Evolutionary conservation across 306 rosid species (phyloP), one percentile per base, ranked within the genome.

Genomic region (Canavalia gladiata): DNA sequence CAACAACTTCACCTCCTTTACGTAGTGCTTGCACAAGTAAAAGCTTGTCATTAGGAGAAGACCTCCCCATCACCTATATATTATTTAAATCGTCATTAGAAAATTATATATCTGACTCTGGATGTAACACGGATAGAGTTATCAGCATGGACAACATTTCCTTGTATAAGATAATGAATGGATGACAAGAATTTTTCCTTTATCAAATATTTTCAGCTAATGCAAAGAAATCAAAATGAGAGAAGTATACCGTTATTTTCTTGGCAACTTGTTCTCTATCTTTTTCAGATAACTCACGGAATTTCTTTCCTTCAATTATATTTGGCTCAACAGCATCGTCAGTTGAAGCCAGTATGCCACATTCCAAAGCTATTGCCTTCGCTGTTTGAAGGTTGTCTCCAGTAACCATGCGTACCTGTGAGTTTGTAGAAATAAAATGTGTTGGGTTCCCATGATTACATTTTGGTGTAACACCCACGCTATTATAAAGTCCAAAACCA

Each of bases 41-140:
- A 76, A 95, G 90, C 92, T 95, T 95, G 90, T 95, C 99, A 86
- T 91, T 95, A 46, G 99, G 99, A 74, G 99, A 95, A 88, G 99
- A 95, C 87, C 99, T 91, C 11, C 97, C 98, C 99, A 95, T 95
- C 50, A 95, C 98, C 98, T 95, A 83, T 43, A 83, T 25, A 67
- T 82, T 52, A 62, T 56, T 76, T 41, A 75, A 51, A 73, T 74
- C 46, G 67, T 68, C 51, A 56, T 77, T 13, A 75, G 41, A 80
- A 80, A 57, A 41, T 65, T 60, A 49, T 29, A 18, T 65, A 70
- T 47, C 7, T 60, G 74, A 54, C 2, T 37, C 8, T 2, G 51
- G 68, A 56, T 75, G 30, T 35, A 60, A 76, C 11, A 29, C 50
- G 56, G 45, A 59, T 31, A 34, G 72, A 50, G 62, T 71, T 67